Conservation (phyloP, 768 basidiomycete genomes). For the Trametes cingulata region DNA sequence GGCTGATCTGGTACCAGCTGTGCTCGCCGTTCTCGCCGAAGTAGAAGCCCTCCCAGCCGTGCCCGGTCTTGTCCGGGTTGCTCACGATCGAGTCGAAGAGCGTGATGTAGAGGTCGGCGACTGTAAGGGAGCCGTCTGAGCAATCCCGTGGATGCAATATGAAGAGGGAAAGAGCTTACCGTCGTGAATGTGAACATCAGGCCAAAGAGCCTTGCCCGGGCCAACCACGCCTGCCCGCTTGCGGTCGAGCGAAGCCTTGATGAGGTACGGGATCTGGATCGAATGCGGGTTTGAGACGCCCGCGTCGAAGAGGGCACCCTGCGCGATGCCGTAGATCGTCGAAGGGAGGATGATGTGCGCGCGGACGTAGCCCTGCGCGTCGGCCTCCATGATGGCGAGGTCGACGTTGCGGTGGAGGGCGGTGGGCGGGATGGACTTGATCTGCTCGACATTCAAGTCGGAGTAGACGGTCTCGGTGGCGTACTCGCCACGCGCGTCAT, state of each 20-base stretch:
- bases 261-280: slow-evolving; percentile 49
- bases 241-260: slow-evolving; percentile 47
- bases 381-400: slow-evolving; percentile 46
- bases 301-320: slow-evolving; percentile 46
- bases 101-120: slow-evolving; percentile 44
- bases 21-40: slow-evolving; percentile 38
- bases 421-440: slow-evolving; percentile 47
- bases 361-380: slow-evolving; percentile 50
- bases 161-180: slow-evolving; percentile 36
- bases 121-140: slow-evolving; percentile 28
- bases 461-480: slow-evolving; percentile 45
- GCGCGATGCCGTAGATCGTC: slow-evolving; percentile 61
- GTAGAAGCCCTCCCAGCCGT: slow-evolving; percentile 39
- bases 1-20: slow-evolving; percentile 35
- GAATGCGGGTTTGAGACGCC: slow-evolving; percentile 58
- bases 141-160: neutral
- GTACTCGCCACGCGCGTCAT: slow-evolving; percentile 46
- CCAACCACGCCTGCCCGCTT: slow-evolving; percentile 57
- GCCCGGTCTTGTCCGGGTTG: slow-evolving; percentile 29
- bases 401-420: slow-evolving; percentile 55
- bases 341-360: slow-evolving; percentile 55
- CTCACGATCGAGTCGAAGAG: slow-evolving; percentile 42
- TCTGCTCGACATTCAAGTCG: slow-evolving; percentile 46
- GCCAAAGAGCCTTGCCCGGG: slow-evolving; percentile 59
- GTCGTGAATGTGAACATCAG: slow-evolving; percentile 56